These are phyloP conservation scores for Aspergillus diversus DNA, from an alignment of 495 filamentous ascomycete genomes.

Conservation along the genomic window DNA sequence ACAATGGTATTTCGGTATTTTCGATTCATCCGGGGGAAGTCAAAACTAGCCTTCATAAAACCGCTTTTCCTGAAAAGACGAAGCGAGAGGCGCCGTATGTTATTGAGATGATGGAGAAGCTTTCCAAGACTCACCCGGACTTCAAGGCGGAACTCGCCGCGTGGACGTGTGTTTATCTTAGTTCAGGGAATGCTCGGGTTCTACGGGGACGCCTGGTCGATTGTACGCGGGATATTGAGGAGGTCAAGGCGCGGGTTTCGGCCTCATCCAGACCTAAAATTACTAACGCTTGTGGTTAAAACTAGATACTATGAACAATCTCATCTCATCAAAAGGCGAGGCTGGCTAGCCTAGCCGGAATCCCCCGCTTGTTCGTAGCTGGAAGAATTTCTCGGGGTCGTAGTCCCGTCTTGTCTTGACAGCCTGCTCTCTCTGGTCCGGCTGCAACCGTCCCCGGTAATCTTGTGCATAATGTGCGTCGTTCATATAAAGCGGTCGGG, in stretches of 20 bases:
- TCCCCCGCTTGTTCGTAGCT: too few species aligned
- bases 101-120: slow-evolving; percentile 2
- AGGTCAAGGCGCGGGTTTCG: neutral
- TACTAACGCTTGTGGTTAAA: neutral
- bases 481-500: too few species aligned
- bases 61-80: neutral
- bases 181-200: neutral
- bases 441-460: too few species aligned
- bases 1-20: neutral
- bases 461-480: too few species aligned
- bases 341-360: too few species aligned
- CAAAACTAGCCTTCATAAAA: neutral
- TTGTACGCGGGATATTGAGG: neutral
- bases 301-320: too few species aligned
- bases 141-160: neutral
- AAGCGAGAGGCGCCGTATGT: neutral
- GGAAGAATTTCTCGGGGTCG: too few species aligned
- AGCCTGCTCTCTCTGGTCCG: too few species aligned
- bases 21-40: slow-evolving; percentile 1
- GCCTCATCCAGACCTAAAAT: neutral
- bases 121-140: slow-evolving; percentile 1
- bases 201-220: neutral
- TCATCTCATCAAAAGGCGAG: too few species aligned
- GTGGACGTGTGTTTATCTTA: slow-evolving; percentile 1
- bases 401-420: too few species aligned